These are phyloP conservation scores for Boletellus sp. DNA, from an alignment of 768 basidiomycete genomes.

Conservation along the genomic window DNA sequence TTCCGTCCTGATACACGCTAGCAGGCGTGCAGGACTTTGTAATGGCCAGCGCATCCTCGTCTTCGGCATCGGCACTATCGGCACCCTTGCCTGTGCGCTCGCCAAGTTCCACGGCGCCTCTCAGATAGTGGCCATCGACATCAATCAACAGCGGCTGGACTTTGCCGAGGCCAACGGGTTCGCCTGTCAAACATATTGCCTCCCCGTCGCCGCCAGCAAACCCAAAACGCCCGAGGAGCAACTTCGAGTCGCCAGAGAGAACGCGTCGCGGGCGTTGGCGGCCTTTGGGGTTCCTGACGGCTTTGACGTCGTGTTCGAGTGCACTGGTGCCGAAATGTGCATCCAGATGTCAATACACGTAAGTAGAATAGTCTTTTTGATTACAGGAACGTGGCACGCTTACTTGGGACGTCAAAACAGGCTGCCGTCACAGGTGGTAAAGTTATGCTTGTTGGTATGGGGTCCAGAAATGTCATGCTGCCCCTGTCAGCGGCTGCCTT, in stretches of 20 bases:
- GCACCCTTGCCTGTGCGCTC: slow-evolving; percentile 82
- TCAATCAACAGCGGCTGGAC: slow-evolving; percentile 75
- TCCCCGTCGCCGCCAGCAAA: slow-evolving; percentile 50
- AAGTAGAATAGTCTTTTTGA: slow-evolving; percentile 36
- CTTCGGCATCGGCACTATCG: slow-evolving; percentile 91
- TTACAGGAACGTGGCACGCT: slow-evolving; percentile 8
- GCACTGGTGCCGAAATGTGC: slow-evolving; percentile 88
- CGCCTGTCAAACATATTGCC: slow-evolving; percentile 66
- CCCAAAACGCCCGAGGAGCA: slow-evolving; percentile 54
- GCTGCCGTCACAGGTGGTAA: slow-evolving; percentile 81
- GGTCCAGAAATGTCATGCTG: slow-evolving; percentile 72
- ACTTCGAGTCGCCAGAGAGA: slow-evolving; percentile 59
- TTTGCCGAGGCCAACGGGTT: slow-evolving; percentile 77
- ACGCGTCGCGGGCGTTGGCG: slow-evolving; percentile 46
- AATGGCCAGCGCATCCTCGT: slow-evolving; percentile 75
- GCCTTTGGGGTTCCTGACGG: slow-evolving; percentile 66
- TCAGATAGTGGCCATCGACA: slow-evolving; percentile 76
- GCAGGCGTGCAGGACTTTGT: slow-evolving; percentile 40
- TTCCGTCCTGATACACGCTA: slow-evolving; percentile 76
- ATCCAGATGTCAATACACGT: slow-evolving; percentile 91
- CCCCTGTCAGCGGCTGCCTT: slow-evolving; percentile 81
- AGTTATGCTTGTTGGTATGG: slow-evolving; percentile 96
- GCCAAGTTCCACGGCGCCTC: slow-evolving; percentile 69
- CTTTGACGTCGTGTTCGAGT: slow-evolving; percentile 92
- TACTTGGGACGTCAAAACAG: slow-evolving; percentile 37